Percentiles rank a stretch among this genome's conserved stretches.
These are phyloP conservation scores for Austroboletus festivus DNA, from an alignment of 768 basidiomycete genomes.

Conservation along the genomic window DNA sequence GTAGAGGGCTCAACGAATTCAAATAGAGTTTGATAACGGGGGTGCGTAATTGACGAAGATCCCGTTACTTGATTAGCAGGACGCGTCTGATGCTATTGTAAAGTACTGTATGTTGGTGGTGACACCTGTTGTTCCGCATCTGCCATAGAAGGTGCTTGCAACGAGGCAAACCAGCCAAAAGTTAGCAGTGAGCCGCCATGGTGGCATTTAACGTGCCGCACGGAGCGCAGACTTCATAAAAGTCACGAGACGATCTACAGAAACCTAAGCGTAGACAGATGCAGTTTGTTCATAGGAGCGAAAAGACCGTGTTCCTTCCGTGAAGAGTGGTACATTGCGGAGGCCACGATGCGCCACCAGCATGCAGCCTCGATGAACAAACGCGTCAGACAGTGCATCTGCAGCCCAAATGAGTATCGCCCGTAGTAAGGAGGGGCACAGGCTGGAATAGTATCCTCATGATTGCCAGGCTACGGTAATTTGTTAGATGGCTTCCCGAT, in stretches of 20 bases:
- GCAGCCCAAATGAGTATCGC: not conserved
- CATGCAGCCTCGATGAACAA: not conserved
- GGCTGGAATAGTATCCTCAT: slow-evolving; percentile 1
- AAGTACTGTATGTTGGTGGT: slow-evolving; percentile 1
- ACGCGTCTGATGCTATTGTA: slow-evolving; percentile 12
- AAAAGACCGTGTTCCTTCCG: slow-evolving; percentile 1
- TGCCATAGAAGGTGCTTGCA: slow-evolving; percentile 12
- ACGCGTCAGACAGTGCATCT: not conserved
- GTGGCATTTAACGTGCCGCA: slow-evolving; percentile 4
- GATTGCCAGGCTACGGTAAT: not conserved
- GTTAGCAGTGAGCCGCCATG: slow-evolving; percentile 4
- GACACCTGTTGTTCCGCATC: slow-evolving; percentile 10
- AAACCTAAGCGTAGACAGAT: not conserved
- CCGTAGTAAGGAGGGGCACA: not conserved
- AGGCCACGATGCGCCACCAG: not conserved
- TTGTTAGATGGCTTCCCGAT: slow-evolving; percentile 6
- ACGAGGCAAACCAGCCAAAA: slow-evolving; percentile 10
- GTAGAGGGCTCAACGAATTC: slow-evolving; percentile 43
- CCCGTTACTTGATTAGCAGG: slow-evolving; percentile 16
- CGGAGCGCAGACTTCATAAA: slow-evolving; percentile 8
- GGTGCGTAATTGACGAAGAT: slow-evolving; percentile 32
- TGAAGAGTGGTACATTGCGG: slow-evolving; percentile 4
- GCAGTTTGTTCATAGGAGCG: not conserved
- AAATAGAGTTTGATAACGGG: slow-evolving; percentile 16
- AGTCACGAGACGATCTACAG: slow-evolving; percentile 14